Evolutionary conservation across 169 alveolate genomes (phyloP), one percentile per base, ranked within the genome.

Genomic region (Ichthyophthirius multifiliis): DNA sequence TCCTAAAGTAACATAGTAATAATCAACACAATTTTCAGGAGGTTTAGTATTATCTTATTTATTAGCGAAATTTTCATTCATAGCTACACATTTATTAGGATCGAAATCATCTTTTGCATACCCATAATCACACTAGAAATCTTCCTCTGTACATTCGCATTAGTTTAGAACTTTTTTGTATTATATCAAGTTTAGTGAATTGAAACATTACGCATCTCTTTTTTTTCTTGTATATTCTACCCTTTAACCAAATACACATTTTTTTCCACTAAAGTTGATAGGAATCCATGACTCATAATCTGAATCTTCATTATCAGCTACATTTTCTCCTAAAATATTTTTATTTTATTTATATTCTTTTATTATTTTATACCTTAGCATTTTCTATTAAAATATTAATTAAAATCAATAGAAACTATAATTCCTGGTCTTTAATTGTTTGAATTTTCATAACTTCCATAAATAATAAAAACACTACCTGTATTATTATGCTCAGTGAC

Each of bases 271-370:
- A 63, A 37, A 63, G 55, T 75, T 74, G 7, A 18, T 4, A 10
- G 84, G 84, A 5, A 47, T 41, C 87, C 87, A 82, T 39, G 46
- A 62, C 39, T 82, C 87, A 64, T 82, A 82, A 74, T 82, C 87
- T 31, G 77, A 63, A 34, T 64, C 45, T 23, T 47, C 55, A n/a
- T 78, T 74, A 9, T 37, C 67, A 23, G 84, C 78, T 31, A 41
- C 45, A 13, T 78, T 78, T 16, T 55, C 23, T 32, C 71, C 71
- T 55, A 18, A 15, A 0, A 13, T 20, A 20, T 46, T 46, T 46
- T 46, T 5, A 46, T 20, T 5, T 16, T 45, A 3, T 9, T 5
- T 45, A 18, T 18, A 46, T 20, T 5, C 1, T 46, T 27, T 1
- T 10, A 55, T 55, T 20, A 1, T 27, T 6, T 4, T 10, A 27